phyloP scores from a whole-genome alignment of 192 early-diverging fungal genomes.

The Podila epigama region DNA sequence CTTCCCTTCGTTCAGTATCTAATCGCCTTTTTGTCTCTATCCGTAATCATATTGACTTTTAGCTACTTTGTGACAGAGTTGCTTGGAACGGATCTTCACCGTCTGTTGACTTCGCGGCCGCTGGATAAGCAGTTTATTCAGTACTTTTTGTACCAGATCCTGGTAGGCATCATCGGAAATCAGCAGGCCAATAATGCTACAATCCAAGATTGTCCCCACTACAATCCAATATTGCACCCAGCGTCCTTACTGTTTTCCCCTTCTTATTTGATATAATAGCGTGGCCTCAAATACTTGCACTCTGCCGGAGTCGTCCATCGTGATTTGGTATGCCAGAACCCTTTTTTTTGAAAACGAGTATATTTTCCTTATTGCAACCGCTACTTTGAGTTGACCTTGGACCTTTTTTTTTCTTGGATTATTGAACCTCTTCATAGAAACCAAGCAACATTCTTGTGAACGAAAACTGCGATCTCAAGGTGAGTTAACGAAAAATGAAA shows the following conservation, averaged over 20 bases:
- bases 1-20: too few species aligned
- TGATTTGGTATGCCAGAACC: constrained; percentile 70
- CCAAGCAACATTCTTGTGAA: constrained; percentile 97
- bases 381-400: not conserved
- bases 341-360: not conserved
- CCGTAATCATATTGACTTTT: not conserved
- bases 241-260: not conserved
- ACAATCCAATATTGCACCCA: not conserved
- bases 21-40: not conserved
- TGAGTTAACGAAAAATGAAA: not conserved
- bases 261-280: constrained; percentile 43
- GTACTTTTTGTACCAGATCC: constrained; percentile 97
- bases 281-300: constrained; percentile 93
- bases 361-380: not conserved
- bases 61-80: constrained; percentile 97
- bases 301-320: constrained; percentile 95
- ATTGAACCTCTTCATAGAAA: constrained; percentile 19
- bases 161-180: constrained; percentile 57
- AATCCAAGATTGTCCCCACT: too few species aligned
- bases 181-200: too few species aligned
- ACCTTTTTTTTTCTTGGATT: not conserved
- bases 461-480: constrained; percentile 96
- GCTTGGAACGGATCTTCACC: constrained; percentile 94
- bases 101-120: constrained; percentile 87
- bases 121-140: constrained; percentile 96